Evolutionary conservation across 2,329 filamentous ascomycete species (phyloP), one percentile per base, ranked within the genome.

Genomic region (Paecilomyces fulvus): DNA sequence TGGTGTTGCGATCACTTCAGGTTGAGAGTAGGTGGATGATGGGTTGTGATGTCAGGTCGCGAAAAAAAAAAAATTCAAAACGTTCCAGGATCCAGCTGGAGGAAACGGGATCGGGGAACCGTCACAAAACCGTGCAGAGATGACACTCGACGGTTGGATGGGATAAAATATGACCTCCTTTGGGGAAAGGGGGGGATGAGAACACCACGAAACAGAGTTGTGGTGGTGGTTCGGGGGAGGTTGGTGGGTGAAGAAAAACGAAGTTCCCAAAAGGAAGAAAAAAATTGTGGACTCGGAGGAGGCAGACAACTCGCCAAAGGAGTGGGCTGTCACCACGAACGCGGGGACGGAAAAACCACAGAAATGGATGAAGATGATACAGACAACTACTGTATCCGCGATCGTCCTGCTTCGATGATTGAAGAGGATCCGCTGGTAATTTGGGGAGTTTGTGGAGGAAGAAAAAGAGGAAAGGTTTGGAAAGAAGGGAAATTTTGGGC

Each of bases 1-100:
- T 70, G 60, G 65, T 62, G 60, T 63, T 60, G 61, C 63, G 65
- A 61, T 64, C 61, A 62, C 37, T 43, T 62, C 64, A 56, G 59
- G 65, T 53, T 60, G 60, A 65, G 56, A 59, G 12, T n/a, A 20
- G 48, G 17, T 49, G 48, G 48, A 49, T 49, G 48, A 49, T 49
- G 48, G 20, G 48, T 28, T 49, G 48, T 49, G 48, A 49, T 49
- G 48, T 49, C 48, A 49, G 48, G 48, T 49, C 48, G 48, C 48
- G 48, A 23, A 49, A 49, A 49, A 49, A 23, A 28, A n/a, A n/a
- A n/a, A n/a, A n/a, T n/a, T n/a, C n/a, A n/a, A n/a, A n/a, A n/a
- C 48, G 48, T 28, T 49, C 48, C 48, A 43, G 48, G 48, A 49
- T 49, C 48, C 48, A 49, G 48, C 20, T 49, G 14, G 48, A 49